Base-by-base conservation (phyloP, 768 basidiomycete genomes). In the Amanita jacksonii region DNA sequence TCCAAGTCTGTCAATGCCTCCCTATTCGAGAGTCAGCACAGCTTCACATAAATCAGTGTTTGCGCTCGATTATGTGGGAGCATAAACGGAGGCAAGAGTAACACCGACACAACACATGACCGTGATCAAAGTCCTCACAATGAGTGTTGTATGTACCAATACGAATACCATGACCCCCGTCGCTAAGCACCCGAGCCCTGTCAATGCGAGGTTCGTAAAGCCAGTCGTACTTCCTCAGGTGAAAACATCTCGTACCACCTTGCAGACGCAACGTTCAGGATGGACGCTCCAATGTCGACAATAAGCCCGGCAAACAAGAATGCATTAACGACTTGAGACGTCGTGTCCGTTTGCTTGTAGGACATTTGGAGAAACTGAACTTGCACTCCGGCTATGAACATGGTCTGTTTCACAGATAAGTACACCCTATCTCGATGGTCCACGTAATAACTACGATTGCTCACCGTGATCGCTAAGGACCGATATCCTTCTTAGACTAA, bases 221-320 rank as follows among this genome's bases (percentile, higher is more conserved):
- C 43, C 43, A 43, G n/a, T 43, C 42, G n/a, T 44, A 44, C 6
- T n/a, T 44, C 43, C 1, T 44, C 35, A 1, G 33, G 43, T 2
- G 34, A 37, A n/a, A 37, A 15, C 43, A 44, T 37, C 34, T 44
- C 43, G 34, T 15, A 44, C 43, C 43, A 44, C 34, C 43, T 10
- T 12, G 34, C 33, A 20, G 43, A 36, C 9, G 27, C 23, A 15
- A 25, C 10, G 18, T 16, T 30, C 15, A 44, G 22, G 8, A 36
- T 36, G 8, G 20, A n/a, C 10, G 31, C 43, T 12, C 34, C 24
- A 10, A 44, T 36, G 13, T 44, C 36, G 7, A 35, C 43, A 34
- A 44, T 19, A 16, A 44, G 43, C 12, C 35, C 36, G 7, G 43
- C 31, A 18, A 36, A 44, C 24, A 44, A 44, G 10, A 44, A 37